Evolutionary conservation across 2,329 filamentous ascomycete species (phyloP).

Genomic region (Nigrograna mackinnonii): DNA sequence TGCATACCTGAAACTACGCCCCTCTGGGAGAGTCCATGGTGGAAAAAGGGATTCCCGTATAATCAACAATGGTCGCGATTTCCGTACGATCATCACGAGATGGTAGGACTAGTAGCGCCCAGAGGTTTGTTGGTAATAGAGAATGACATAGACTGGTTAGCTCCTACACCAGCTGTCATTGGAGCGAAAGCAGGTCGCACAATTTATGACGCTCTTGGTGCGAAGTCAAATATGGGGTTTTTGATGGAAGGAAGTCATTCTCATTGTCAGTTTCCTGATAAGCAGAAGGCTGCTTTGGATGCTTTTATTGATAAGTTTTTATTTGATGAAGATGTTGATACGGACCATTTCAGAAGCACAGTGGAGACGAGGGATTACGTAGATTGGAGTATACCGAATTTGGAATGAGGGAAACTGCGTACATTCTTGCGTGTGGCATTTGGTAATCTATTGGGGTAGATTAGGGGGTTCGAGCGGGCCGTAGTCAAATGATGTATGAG

Average conservation of each 20-base stretch:
- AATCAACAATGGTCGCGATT: constrained; percentile 55
- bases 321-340: constrained; percentile 8
- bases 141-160: no score
- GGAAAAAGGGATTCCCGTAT: no score
- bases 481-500: no score
- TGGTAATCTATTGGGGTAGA: no score
- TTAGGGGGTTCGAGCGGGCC: no score
- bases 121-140: constrained; percentile 56
- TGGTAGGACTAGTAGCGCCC: constrained; percentile 56
- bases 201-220: constrained; percentile 55
- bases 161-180: no score
- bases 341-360: no score
- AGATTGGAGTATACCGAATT: no score
- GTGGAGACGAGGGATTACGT: no score
- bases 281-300: constrained; percentile 35
- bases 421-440: no score
- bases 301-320: constrained; percentile 56
- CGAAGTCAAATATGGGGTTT: constrained; percentile 56
- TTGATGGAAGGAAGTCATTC: constrained; percentile 53
- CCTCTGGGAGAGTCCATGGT: no score
- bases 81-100: constrained; percentile 58
- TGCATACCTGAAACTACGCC: constrained; percentile 51
- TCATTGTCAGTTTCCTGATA: constrained; percentile 57
- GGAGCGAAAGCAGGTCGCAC: constrained; percentile 56
- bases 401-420: no score